Conservation (phyloP, 2,329 filamentous ascomycete species). For the Calonectria henricotiae region DNA sequence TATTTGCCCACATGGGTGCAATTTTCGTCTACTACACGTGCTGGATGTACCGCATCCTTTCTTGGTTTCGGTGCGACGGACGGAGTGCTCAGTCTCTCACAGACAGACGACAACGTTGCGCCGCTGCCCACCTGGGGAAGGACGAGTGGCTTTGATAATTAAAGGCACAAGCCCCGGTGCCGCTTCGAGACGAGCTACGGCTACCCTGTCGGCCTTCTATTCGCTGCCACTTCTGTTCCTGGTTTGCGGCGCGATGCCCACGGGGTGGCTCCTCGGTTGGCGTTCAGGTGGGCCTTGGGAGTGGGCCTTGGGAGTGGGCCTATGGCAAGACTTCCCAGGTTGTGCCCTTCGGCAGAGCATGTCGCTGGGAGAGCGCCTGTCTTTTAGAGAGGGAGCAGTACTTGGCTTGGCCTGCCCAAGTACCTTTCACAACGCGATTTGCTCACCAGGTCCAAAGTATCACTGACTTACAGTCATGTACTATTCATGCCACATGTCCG, state of each 20-base stretch:
- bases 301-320: slow-evolving; percentile 16
- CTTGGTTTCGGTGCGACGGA: slow-evolving; percentile 14
- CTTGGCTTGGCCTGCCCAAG: slow-evolving; percentile 10
- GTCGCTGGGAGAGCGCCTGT: slow-evolving; percentile 34
- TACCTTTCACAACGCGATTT: slow-evolving; percentile 33
- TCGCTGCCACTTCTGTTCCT: slow-evolving; percentile 49
- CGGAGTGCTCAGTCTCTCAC: slow-evolving; percentile 24
- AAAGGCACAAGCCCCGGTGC: slow-evolving; percentile 52
- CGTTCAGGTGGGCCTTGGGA: slow-evolving; percentile 26
- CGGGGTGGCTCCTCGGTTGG: slow-evolving; percentile 48
- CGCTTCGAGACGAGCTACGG: slow-evolving; percentile 52
- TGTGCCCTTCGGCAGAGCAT: slow-evolving; percentile 39
- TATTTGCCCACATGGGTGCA: slow-evolving; percentile 14
- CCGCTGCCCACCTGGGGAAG: slow-evolving; percentile 28
- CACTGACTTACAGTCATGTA: slow-evolving; percentile 38
- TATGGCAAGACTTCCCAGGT: slow-evolving; percentile 40
- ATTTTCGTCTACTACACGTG: slow-evolving; percentile 26
- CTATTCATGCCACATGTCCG: slow-evolving; percentile 34
- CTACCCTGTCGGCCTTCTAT: slow-evolving; percentile 43
- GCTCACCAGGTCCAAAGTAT: slow-evolving; percentile 33
- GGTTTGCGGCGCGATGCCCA: slow-evolving; percentile 51
- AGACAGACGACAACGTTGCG: slow-evolving; percentile 25
- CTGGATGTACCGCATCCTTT: not conserved
- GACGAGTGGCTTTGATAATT: slow-evolving; percentile 47
- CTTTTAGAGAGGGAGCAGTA: slow-evolving; percentile 28